These are phyloP conservation scores for Ustilago tritici DNA, from an alignment of 1,284 basidiomycete genomes.

Conservation along the genomic window DNA sequence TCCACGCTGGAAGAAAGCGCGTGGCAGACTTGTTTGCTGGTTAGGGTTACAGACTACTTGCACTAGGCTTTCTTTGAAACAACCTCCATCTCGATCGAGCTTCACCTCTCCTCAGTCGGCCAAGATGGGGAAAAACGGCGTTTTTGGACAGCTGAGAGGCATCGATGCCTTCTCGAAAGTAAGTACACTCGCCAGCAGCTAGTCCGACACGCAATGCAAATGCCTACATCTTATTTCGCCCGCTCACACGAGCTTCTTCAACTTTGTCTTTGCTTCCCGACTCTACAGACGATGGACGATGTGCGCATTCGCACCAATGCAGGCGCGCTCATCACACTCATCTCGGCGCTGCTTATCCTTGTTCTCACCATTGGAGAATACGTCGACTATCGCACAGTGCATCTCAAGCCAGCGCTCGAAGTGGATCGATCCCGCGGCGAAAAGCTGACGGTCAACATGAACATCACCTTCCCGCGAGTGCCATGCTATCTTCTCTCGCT, in stretches of 20 bases:
- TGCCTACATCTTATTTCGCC: neutral
- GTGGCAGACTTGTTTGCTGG: neutral
- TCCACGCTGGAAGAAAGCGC: conserved; percentile 37
- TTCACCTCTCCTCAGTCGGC: neutral
- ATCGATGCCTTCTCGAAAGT: conserved; percentile 99
- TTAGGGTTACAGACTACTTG: neutral
- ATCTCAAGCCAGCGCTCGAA: conserved; percentile 71
- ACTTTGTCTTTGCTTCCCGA: neutral
- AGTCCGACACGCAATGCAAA: neutral
- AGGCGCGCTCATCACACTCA: conserved; percentile 77
- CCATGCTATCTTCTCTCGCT: conserved; percentile 83
- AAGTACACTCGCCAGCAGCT: conserved; percentile 44
- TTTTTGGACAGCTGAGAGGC: conserved; percentile 67
- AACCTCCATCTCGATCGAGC: neutral
- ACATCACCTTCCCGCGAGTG: conserved; percentile 94
- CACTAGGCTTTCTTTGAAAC: neutral
- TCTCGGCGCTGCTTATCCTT: conserved; percentile 90
- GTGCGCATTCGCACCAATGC: conserved; percentile 68
- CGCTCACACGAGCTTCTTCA: conserved; percentile 7
- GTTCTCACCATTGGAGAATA: conserved; percentile 93
- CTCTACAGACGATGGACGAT: conserved; percentile 66
- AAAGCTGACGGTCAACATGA: conserved; percentile 89
- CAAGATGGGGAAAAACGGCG: conserved; percentile 58
- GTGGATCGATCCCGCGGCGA: conserved; percentile 90
- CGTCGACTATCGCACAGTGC: conserved; percentile 89